These are phyloP conservation scores for Hericium rajendrae DNA, from an alignment of 768 basidiomycete species.

Conservation along the genomic window DNA sequence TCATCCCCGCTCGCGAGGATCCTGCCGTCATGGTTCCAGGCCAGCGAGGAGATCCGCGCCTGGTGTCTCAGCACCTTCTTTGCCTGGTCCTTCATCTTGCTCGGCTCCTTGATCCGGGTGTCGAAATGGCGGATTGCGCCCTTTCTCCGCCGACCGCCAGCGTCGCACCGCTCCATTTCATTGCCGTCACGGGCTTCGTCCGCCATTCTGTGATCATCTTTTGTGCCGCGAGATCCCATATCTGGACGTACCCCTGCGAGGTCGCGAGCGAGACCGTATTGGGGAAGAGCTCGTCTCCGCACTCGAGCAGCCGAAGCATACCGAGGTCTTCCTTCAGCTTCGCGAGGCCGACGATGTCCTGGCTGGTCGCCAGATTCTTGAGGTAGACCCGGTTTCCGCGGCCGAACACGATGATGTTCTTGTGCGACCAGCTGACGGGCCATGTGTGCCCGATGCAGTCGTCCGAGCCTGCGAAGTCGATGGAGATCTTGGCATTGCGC, in stretches of 20 bases:
- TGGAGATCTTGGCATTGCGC: slow-evolving; percentile 5
- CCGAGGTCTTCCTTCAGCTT: slow-evolving; percentile 39
- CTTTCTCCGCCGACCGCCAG: slow-evolving; percentile 55
- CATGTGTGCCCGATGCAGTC: slow-evolving; percentile 2
- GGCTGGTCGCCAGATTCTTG: slow-evolving; percentile 31
- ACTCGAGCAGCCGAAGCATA: slow-evolving; percentile 33
- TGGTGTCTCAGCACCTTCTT: slow-evolving; percentile 62
- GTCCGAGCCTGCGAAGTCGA: slow-evolving; percentile 11
- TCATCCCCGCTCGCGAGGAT: slow-evolving; percentile 71
- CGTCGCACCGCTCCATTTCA: slow-evolving; percentile 58
- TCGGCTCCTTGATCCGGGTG: slow-evolving; percentile 39
- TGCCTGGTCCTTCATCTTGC: slow-evolving; percentile 48
- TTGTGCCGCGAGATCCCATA: slow-evolving; percentile 60
- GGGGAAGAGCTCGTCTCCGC: slow-evolving; percentile 22
- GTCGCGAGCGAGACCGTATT: slow-evolving; percentile 52
- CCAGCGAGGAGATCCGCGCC: slow-evolving; percentile 50
- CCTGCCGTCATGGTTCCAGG: slow-evolving; percentile 59
- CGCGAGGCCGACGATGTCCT: slow-evolving; percentile 40
- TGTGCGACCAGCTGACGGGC: slow-evolving; percentile 32
- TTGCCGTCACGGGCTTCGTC: slow-evolving; percentile 50
- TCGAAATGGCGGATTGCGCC: slow-evolving; percentile 73
- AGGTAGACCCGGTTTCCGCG: slow-evolving; percentile 46
- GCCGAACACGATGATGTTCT: slow-evolving; percentile 38
- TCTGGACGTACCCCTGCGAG: slow-evolving; percentile 52
- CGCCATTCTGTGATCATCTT: slow-evolving; percentile 44